Evolutionary conservation across 2,329 filamentous ascomycete species (phyloP).

Genomic region (Fusarium sulawesiense): DNA sequence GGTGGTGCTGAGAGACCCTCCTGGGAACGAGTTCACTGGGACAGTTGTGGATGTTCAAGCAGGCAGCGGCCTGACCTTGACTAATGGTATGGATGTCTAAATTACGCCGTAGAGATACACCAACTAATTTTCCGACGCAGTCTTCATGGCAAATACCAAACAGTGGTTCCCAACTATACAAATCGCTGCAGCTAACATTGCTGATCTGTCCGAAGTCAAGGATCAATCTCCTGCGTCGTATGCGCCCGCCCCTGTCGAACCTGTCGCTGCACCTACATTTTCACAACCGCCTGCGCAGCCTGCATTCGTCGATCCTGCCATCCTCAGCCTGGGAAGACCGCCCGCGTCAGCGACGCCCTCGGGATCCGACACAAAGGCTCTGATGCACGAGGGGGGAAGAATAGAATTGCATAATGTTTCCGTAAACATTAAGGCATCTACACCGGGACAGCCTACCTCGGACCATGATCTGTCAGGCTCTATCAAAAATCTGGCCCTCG

Average conservation of each 20-base stretch:
- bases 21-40: constrained; percentile 73
- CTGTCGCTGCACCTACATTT: constrained; percentile 43
- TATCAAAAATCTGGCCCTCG: constrained; percentile 44
- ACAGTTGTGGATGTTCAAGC: constrained; percentile 75
- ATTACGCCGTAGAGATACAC: not conserved
- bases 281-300: constrained; percentile 50
- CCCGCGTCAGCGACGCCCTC: constrained; percentile 49
- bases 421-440: constrained; percentile 22
- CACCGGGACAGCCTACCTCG: constrained; percentile 33
- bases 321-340: constrained; percentile 73
- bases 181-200: constrained; percentile 59
- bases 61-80: constrained; percentile 75
- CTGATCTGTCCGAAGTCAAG: constrained; percentile 57
- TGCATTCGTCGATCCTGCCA: constrained; percentile 82
- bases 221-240: constrained; percentile 47
- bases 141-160: constrained; percentile 57
- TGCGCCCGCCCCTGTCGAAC: constrained; percentile 41
- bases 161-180: constrained; percentile 57
- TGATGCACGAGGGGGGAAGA: constrained; percentile 17
- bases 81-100: constrained; percentile 74
- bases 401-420: constrained; percentile 30
- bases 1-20: constrained; percentile 75
- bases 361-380: constrained; percentile 33
- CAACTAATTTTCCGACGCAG: constrained; percentile 42
- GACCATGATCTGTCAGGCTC: constrained; percentile 45